Base-by-base conservation (phyloP, 495 filamentous ascomycete species). In the Penicillium simplicissimum region DNA sequence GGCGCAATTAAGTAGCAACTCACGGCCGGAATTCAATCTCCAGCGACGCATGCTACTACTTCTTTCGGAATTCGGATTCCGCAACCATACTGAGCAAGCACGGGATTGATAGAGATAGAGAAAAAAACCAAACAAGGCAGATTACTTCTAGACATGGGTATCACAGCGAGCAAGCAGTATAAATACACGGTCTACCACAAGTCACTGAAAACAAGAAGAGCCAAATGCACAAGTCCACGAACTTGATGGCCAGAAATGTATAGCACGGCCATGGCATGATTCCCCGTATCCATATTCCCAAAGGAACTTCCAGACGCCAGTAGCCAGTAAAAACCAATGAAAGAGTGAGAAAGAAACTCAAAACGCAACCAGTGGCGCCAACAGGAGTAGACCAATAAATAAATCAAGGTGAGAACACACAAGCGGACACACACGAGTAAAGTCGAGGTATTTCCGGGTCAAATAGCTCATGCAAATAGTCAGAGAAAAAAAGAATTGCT, bases 81-180 rank as follows among this genome's bases (percentile, higher is more conserved):
- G 60, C 53, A 45, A 59, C 33, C 19, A 34, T 25, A 42, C 17
- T 15, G 35, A 45, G n/a, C 13, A 31, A 49, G 28, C 23, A 25
- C 23, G 3, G 28, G 4, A 31, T 31, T 31, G 28, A 31, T 9
- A 28, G 6, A 15, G 21, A 49, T 2, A 10, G 3, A 15, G 45
- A 49, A 15, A 31, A 31, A 13, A 49, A 31, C 25, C 45, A 49
- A 49, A 31, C 45, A 35, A 53, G 51, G 14, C 42, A 56, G 33
- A 55, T 52, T 52, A 61, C 19, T 59, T 69, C 67, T 71, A 71
- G 59, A 63, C 60, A 59, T 58, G 69, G 69, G 69, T 71, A 71
- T 71, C 69, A 67, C 67, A 71, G 67, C 66, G 59, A 66, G 62
- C 62, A 66, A 67, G 66, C 64, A 71, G 69, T 69, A 71, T 61